These are phyloP conservation scores for Closterium sp. DNA, from an alignment of 139 green algal genomes.

Conservation along the genomic window DNA sequence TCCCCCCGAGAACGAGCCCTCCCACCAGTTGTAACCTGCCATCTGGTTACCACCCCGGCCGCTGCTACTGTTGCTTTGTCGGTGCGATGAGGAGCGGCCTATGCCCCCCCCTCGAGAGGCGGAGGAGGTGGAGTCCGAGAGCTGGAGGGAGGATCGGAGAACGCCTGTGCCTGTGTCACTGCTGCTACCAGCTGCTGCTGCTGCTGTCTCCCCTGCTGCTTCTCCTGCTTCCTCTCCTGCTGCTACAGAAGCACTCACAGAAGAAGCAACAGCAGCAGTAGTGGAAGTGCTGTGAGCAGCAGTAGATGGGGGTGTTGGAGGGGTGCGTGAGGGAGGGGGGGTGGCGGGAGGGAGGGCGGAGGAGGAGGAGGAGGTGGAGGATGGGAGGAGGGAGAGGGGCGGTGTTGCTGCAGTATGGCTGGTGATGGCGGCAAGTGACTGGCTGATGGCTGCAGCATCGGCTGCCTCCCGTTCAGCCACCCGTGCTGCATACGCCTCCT, in stretches of 20 bases:
- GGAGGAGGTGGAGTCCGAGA: neutral
- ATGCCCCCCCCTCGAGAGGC: neutral
- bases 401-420: too few relatives aligned
- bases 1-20: neutral
- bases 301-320: neutral
- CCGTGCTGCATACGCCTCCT: constrained; percentile 5
- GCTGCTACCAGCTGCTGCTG: neutral
- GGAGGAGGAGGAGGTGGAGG: neutral
- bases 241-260: neutral
- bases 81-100: neutral
- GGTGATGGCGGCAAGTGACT: too few relatives aligned
- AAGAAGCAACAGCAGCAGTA: neutral
- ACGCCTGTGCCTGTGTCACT: neutral
- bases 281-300: too few relatives aligned
- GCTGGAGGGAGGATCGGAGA: neutral
- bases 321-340: neutral
- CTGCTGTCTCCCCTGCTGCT: neutral
- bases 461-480: neutral
- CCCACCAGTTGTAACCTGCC: neutral
- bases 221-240: neutral
- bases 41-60: neutral
- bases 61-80: neutral
- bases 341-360: neutral
- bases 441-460: too few relatives aligned
- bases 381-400: too few relatives aligned